Base-by-base conservation (phyloP, 2,329 filamentous ascomycete species). In the Ploettnerulaceae sp. region DNA sequence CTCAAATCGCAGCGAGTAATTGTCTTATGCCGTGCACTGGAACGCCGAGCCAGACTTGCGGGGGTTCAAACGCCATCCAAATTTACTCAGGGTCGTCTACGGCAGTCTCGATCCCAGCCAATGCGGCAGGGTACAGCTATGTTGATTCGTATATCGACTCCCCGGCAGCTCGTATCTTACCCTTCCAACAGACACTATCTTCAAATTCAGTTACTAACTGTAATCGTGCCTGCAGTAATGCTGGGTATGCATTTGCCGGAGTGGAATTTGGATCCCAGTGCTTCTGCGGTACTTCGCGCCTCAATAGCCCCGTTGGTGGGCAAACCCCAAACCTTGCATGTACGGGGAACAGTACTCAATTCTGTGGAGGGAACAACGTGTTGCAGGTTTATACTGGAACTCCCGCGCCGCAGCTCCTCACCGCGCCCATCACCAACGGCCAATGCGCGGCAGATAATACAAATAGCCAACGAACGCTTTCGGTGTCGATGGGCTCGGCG, bases 371-470 rank as follows among this genome's bases (percentile, higher is more conserved):
- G 6, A 24, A 21, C 34, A 24, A 24, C 20, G 15, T 36, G 15
- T 36, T 36, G 12, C 34, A 36, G 15, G 34, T 36, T 4, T 36
- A 36, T 14, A 36, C 2, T 3, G 34, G 34, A n/a, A 36, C 34
- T 3, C 34, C 34, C 5, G 11, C 18, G 6, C 34, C 34, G 3
- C 17, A 18, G 1, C 15, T 24, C 11, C 34, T 36, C 1, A 36
- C 34, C 11, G 11, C 18, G 11, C 11, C 17, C 15, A n/a, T 36
- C 20, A 24, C 18, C 20, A 24, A 36, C 11, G 34, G 20, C 6
- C 34, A 36, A 21, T 36, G 34, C 11, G 34, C 15, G 34, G 34
- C 34, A 18, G 34, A 36, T 7, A 36, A 36, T 21, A 36, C 34
- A 24, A 36, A 36, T n/a, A 36, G 25, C 18, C 20, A 22, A 22